phyloP scores from a whole-genome alignment of 495 filamentous ascomycete species.

The Penicillium angulare region DNA sequence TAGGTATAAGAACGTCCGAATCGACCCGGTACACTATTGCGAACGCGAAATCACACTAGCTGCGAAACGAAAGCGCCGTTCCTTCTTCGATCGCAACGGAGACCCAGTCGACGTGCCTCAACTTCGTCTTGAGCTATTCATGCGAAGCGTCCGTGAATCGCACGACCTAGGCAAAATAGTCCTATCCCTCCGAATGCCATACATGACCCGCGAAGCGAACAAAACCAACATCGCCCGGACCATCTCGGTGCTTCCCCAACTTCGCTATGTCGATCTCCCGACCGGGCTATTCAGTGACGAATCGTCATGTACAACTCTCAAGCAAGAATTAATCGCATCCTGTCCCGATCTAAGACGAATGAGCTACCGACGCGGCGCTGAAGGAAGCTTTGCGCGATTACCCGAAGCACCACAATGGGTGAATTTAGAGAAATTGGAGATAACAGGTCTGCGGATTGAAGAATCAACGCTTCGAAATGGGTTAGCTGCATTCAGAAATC shows the following conservation, averaged over 20 bases:
- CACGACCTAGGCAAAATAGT: constrained; percentile 64
- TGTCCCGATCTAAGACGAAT: constrained; percentile 86
- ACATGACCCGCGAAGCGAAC: constrained; percentile 89
- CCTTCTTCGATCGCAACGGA: constrained; percentile 71
- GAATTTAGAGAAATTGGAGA: constrained; percentile 75
- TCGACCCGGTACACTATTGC: constrained; percentile 95
- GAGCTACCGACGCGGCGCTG: constrained; percentile 75
- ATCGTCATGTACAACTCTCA: constrained; percentile 65
- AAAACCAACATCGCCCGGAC: constrained; percentile 82
- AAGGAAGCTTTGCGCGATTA: constrained; percentile 72
- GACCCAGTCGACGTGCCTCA: constrained; percentile 76
- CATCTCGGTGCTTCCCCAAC: constrained; percentile 78
- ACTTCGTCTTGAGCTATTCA: constrained; percentile 72
- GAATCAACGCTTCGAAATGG: constrained; percentile 66
- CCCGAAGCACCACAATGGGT: constrained; percentile 66
- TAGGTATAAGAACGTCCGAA: constrained; percentile 86
- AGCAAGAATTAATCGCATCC: constrained; percentile 77
- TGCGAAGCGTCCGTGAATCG: constrained; percentile 75
- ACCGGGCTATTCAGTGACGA: constrained; percentile 78
- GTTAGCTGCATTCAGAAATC: constrained; percentile 59
- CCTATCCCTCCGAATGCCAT: constrained; percentile 83
- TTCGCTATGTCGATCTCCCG: constrained; percentile 89
- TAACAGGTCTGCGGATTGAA: constrained; percentile 72
- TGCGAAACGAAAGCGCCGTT: constrained; percentile 71
- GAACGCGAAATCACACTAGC: constrained; percentile 76